Evolutionary conservation across 305 asterid genomes (phyloP).

Genomic region (Solanum hybrid): DNA sequence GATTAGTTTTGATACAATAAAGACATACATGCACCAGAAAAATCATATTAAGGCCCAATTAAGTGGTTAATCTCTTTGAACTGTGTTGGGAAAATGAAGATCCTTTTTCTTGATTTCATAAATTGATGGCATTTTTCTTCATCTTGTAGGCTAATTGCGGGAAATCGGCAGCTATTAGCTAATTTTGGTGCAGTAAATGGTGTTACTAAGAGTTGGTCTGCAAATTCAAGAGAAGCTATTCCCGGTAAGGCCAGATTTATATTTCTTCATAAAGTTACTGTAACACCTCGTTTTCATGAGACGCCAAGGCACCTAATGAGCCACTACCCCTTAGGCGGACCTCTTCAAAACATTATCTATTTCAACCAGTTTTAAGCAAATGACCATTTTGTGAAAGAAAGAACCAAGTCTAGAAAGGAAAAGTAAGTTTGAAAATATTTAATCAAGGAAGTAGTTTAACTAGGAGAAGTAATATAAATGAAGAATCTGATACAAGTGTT

Average conservation of each 20-base stretch:
- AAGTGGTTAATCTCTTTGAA: not conserved
- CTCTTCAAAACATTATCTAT: not conserved
- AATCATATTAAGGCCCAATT: not conserved
- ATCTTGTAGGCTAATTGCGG: conserved; percentile 41
- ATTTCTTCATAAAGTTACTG: conserved; percentile 6
- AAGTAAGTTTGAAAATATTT: not conserved
- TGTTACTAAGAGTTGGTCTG: conserved; percentile 28
- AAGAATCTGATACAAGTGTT: not conserved
- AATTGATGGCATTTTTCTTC: conserved; percentile 11
- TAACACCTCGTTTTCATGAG: not conserved
- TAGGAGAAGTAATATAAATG: not conserved
- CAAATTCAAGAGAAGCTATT: conserved; percentile 26
- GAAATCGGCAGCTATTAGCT: conserved; percentile 17
- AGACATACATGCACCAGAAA: not conserved
- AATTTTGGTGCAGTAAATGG: conserved; percentile 27
- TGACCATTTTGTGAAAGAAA: not conserved
- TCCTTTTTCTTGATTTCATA: conserved; percentile 1
- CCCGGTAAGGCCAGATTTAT: conserved; percentile 32
- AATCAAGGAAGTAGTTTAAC: not conserved
- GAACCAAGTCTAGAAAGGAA: not conserved
- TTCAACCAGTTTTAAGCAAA: not conserved
- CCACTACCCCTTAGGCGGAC: not conserved
- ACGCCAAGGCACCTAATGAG: not conserved
- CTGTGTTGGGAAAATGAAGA: not conserved
- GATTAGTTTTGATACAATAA: not conserved